Percentiles rank a stretch among this genome's conserved stretches.
Evolutionary conservation across 129 eudicot species (phyloP).

Genomic region (Heracleum sosnowskyi): DNA sequence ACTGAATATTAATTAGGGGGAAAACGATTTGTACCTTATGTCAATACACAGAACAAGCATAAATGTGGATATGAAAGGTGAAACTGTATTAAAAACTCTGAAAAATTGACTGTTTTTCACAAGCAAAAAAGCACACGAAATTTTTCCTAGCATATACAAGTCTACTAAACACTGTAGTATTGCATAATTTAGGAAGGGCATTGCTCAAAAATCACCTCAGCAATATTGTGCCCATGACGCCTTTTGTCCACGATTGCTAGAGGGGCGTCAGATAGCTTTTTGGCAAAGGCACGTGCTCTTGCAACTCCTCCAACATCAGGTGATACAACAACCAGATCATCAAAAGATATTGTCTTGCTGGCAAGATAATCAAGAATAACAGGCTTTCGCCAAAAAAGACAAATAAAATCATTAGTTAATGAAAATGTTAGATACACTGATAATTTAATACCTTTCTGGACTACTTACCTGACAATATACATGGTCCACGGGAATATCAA

Average conservation of each 20-base stretch:
- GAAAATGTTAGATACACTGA: not conserved
- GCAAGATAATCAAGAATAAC: constrained; percentile 93
- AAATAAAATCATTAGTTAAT: constrained; percentile 5
- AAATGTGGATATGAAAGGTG: not conserved
- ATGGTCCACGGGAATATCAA: constrained; percentile 92
- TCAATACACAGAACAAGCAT: not conserved
- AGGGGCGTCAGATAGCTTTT: constrained; percentile 87
- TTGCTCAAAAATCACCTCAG: constrained; percentile 52
- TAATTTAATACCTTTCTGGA: not conserved
- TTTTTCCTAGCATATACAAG: not conserved
- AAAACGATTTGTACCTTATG: not conserved
- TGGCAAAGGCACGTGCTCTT: constrained; percentile 91
- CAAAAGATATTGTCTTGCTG: constrained; percentile 64
- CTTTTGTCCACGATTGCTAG: constrained; percentile 91
- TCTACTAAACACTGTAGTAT: not conserved
- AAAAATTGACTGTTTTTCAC: not conserved
- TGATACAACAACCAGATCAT: constrained; percentile 80
- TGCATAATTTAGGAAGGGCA: not conserved
- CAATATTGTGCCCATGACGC: constrained; percentile 84
- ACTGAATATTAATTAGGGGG: not conserved
- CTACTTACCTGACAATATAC: constrained; percentile 66
- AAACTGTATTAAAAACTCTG: not conserved
- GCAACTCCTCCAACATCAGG: constrained; percentile 99
- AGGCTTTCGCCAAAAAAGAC: constrained; percentile 45
- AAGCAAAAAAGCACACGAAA: not conserved